A percentile compares a stretch with the other conserved stretches of the same genome.
phyloP scores from a whole-genome alignment of 768 basidiomycete genomes.

The Trametes villosa region DNA sequence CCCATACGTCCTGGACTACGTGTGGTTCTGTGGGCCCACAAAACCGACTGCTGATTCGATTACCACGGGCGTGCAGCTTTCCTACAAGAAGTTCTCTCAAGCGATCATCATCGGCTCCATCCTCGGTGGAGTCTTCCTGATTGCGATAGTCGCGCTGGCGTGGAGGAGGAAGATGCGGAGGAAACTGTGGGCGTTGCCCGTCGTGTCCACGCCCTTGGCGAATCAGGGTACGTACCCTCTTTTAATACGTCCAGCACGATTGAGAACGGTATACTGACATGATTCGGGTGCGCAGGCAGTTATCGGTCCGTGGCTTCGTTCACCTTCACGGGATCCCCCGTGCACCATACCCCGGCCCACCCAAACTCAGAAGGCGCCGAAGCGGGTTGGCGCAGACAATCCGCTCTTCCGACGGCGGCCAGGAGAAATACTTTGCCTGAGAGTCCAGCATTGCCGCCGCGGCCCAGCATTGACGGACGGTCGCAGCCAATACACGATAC shows the following conservation, averaged over 20 bases:
- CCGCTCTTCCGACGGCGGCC: constrained; percentile 1
- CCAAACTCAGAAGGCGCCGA: constrained; percentile 6
- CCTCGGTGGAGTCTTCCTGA: constrained; percentile 18
- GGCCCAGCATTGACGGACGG: no score
- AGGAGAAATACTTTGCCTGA: neutral
- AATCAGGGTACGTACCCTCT: constrained; percentile 11
- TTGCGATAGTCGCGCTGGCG: constrained; percentile 10
- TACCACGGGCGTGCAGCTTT: no score
- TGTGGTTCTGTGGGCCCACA: constrained; percentile 39
- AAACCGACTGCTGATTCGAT: neutral
- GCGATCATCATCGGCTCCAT: constrained; percentile 22
- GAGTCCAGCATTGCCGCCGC: constrained; percentile 2
- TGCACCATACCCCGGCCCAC: constrained; percentile 30
- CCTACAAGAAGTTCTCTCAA: constrained; percentile 1
- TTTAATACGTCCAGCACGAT: neutral
- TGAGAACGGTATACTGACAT: neutral
- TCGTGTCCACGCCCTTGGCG: constrained; percentile 21
- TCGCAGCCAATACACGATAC: no score
- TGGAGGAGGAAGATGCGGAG: constrained; percentile 12
- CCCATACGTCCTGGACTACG: constrained; percentile 47
- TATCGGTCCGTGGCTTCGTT: constrained; percentile 15
- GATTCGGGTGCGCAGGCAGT: neutral
- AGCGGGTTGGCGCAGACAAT: neutral
- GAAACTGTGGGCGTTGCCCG: constrained; percentile 5
- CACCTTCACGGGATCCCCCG: constrained; percentile 30